Conservation (phyloP, 345 rosid species). For the Eucalyptus albens region DNA sequence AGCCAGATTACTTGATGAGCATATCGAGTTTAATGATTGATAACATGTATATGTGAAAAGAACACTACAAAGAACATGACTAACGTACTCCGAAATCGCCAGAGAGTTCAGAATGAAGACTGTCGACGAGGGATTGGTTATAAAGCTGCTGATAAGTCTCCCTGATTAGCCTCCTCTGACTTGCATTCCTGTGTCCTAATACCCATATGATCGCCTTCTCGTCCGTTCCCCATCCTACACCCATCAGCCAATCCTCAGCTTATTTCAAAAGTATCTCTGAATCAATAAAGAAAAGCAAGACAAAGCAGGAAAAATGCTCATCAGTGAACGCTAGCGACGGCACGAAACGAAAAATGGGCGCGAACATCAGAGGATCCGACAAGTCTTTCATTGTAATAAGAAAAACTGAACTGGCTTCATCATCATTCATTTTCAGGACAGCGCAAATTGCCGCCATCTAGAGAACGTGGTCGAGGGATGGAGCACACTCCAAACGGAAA, state of each 20-base stretch:
- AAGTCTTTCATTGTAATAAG: neutral
- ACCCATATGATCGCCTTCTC: slow-evolving; percentile 46
- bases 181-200: slow-evolving; percentile 63
- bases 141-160: slow-evolving; percentile 53
- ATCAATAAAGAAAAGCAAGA: neutral
- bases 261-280: neutral
- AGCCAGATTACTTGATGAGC: neutral
- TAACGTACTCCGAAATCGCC: slow-evolving; percentile 62
- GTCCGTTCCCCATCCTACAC: slow-evolving; percentile 67
- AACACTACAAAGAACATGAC: neutral
- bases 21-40: neutral
- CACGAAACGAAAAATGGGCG: neutral
- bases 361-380: neutral
- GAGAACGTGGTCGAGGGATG: neutral
- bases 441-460: neutral
- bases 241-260: neutral
- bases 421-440: neutral
- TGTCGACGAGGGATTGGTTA: slow-evolving; percentile 45
- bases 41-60: neutral
- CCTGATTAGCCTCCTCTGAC: slow-evolving; percentile 56
- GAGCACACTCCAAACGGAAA: neutral
- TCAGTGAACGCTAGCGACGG: neutral
- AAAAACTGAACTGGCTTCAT: neutral
- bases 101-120: slow-evolving; percentile 54
- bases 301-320: neutral